phyloP scores from a whole-genome alignment of 305 asterid species.

The Fraxinus velutina region DNA sequence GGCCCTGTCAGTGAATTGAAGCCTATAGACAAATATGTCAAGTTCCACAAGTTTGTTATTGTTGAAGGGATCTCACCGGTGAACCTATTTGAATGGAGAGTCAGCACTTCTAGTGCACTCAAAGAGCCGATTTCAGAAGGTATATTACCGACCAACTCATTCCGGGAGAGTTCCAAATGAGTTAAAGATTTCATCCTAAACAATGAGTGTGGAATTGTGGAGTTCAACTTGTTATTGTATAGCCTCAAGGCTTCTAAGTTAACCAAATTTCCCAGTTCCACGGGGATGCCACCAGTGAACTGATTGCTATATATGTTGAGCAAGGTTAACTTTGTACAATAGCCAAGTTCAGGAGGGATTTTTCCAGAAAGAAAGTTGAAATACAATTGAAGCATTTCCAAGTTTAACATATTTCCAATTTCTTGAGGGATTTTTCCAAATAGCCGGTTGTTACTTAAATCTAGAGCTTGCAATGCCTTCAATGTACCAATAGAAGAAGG shows the following conservation, averaged over 20 bases:
- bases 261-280: conserved; percentile 51
- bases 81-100: conserved; percentile 66
- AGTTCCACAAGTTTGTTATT: conserved; percentile 49
- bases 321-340: conserved; percentile 39
- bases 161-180: conserved; percentile 57
- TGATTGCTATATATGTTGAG: conserved; percentile 47
- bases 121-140: conserved; percentile 45
- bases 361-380: conserved; percentile 52
- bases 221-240: conserved; percentile 50
- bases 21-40: conserved; percentile 58
- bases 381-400: conserved; percentile 49
- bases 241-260: conserved; percentile 44
- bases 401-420: conserved; percentile 53
- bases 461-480: conserved; percentile 43
- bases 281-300: conserved; percentile 60
- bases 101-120: conserved; percentile 51
- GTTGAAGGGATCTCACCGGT: conserved; percentile 63
- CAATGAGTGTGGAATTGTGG: conserved; percentile 60
- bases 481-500: conserved; percentile 65
- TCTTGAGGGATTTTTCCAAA: conserved; percentile 63
- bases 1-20: conserved; percentile 61
- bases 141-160: conserved; percentile 46
- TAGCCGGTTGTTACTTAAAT: conserved; percentile 51
- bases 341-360: conserved; percentile 61
- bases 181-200: conserved; percentile 47